Evolutionary conservation across 2,329 filamentous ascomycete genomes (phyloP).

Genomic region (Capronia coronata): DNA sequence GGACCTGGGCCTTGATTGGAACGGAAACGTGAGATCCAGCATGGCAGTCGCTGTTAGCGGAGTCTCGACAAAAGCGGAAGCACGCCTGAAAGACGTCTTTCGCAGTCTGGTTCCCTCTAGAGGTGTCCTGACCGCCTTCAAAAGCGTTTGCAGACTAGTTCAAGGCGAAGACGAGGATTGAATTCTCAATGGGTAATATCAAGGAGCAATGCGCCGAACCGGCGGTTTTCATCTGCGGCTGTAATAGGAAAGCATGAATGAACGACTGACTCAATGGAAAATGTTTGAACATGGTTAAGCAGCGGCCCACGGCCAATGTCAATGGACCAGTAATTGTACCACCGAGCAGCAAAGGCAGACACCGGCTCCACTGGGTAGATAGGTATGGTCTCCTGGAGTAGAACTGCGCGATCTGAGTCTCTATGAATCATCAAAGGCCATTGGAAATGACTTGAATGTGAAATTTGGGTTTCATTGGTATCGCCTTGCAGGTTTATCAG

Average conservation of each 20-base stretch:
- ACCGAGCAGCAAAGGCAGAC: too few species aligned
- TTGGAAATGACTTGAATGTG: neutral
- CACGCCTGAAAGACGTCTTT: conserved; percentile 20
- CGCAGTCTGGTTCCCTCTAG: conserved; percentile 10
- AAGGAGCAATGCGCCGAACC: neutral
- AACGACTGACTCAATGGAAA: too few species aligned
- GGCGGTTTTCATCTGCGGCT: neutral
- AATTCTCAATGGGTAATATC: neutral
- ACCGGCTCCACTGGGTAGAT: too few species aligned
- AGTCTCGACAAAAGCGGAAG: conserved; percentile 12
- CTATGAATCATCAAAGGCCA: neutral
- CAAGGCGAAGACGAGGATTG: conserved; percentile 11
- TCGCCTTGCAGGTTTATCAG: conserved; percentile 4
- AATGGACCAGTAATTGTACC: too few species aligned
- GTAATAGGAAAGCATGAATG: neutral
- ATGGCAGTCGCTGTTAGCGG: conserved; percentile 19
- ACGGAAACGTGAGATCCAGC: conserved; percentile 12
- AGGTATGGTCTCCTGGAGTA: too few species aligned
- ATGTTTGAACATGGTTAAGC: too few species aligned
- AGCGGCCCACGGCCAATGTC: too few species aligned
- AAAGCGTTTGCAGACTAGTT: conserved; percentile 17
- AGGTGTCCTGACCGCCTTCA: conserved; percentile 20
- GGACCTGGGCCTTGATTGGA: conserved; percentile 24
- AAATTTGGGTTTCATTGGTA: conserved; percentile 15
- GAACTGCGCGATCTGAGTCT: neutral